Base-by-base conservation (phyloP, 1,284 basidiomycete genomes). In the Ceratorhiza oryzae-sativae region DNA sequence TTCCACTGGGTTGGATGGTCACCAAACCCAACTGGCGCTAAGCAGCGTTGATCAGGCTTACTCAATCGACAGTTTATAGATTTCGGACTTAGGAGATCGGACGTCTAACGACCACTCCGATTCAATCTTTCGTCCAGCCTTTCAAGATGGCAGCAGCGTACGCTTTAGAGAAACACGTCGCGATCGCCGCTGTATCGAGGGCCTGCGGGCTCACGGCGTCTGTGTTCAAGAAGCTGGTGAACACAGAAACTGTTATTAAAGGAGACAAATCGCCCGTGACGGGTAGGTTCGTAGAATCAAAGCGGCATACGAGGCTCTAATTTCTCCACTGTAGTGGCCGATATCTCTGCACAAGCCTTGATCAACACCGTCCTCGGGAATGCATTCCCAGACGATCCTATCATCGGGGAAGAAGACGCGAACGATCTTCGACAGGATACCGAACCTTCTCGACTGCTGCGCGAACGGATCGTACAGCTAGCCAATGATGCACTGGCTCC, bases 191-290 rank as follows among this genome's bases (percentile, higher is more conserved):
- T 1, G 97, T 99, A 45, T 86, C 93, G 27, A 84, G 95, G 51
- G 97, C 96, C 9, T 97, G 93, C 78, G 82, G 86, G 32, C 85
- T 95, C 68, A 95, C 97, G 0, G 88, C 90, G 18, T 88, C 90
- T 6, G 94, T 98, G 15, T 98, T 98, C 82, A 90, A 92, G 78
- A 90, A 89, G 71, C 87, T 98, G 71, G 90, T 96, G 75, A 90
- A 89, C 76, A 87, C 89, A 77, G 96, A 98, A 80, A 94, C 92
- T 0, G 83, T 97, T 56, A 91, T 90, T 55, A 99, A 99, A 80
- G 89, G 87, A 67, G 97, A 99, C 84, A 95, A 96, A 81, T 95
- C 93, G 41, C 97, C 97, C 2, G 97, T 99, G 2, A 99, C 97
- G 13, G 93, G 94, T 93, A 75, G 70, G 83, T 20, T 12, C 2